Conservation (phyloP, 306 rosid genomes). For the Quercus suber region DNA sequence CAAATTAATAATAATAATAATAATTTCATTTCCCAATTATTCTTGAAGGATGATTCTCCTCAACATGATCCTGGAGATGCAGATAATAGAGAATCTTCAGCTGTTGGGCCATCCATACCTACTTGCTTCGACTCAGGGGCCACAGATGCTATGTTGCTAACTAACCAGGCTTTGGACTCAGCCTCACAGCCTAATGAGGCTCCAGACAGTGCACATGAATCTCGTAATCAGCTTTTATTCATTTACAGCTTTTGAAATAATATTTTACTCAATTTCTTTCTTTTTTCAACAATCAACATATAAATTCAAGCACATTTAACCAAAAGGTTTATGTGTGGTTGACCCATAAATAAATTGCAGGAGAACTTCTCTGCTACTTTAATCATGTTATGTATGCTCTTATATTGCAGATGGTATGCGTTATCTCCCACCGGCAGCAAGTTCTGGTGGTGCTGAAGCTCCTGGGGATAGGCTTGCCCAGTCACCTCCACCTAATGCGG, state of each 20-base stretch:
- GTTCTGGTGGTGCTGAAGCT: neutral
- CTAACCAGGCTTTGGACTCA: neutral
- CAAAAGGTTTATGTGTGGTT: neutral
- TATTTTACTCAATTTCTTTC: neutral
- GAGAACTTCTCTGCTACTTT: neutral
- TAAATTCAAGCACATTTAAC: neutral
- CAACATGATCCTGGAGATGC: neutral
- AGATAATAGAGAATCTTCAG: neutral
- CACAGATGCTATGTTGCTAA: neutral
- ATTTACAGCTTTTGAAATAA: neutral
- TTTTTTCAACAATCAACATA: neutral
- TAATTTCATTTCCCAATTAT: neutral
- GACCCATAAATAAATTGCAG: neutral
- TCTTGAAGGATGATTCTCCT: neutral
- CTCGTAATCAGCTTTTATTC: slow-evolving; percentile 1
- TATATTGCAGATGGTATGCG: neutral
- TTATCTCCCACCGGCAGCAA: neutral
- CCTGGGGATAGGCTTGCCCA: neutral
- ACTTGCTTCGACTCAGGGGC: slow-evolving; percentile 5
- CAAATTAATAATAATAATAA: neutral
- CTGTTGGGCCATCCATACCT: slow-evolving; percentile 1
- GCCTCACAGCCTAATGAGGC: neutral
- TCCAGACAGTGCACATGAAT: neutral
- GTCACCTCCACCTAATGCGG: neutral
- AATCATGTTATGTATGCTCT: neutral